A percentile compares a stretch with the other conserved stretches of the same genome.
Conservation (phyloP, 257 asterid genomes). For the Penstemon eatonii region DNA sequence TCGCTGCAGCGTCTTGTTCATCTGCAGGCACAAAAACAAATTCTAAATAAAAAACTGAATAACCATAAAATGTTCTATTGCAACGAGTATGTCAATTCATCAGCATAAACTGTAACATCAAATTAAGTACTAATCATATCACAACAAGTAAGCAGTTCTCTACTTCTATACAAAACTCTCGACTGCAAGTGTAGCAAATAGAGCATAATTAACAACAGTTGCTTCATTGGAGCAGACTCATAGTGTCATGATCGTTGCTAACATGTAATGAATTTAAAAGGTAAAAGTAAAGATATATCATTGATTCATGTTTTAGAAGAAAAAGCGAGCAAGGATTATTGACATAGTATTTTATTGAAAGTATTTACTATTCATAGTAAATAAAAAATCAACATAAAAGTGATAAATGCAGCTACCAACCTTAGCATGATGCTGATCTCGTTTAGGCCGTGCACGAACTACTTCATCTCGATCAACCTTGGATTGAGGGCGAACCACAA, state of each 20-base stretch:
- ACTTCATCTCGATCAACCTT: slow-evolving; percentile 57
- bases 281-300: neutral
- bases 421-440: slow-evolving; percentile 55
- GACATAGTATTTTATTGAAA: neutral
- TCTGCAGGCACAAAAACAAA: slow-evolving; percentile 43
- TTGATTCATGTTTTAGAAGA: neutral
- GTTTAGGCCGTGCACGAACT: slow-evolving; percentile 52
- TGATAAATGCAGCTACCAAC: slow-evolving; percentile 19
- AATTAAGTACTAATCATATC: too few species aligned
- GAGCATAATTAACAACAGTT: neutral
- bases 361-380: neutral
- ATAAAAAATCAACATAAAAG: neutral
- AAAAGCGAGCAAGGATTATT: neutral
- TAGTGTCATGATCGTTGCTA: neutral
- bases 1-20: slow-evolving; percentile 94
- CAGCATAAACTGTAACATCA: neutral
- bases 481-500: slow-evolving; percentile 65
- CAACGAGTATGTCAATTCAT: neutral
- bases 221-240: neutral
- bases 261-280: neutral
- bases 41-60: neutral
- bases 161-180: neutral
- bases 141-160: neutral
- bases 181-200: neutral
- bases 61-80: neutral